Conservation (phyloP, 441 rosid genomes). For the Caryocar brasiliense region DNA sequence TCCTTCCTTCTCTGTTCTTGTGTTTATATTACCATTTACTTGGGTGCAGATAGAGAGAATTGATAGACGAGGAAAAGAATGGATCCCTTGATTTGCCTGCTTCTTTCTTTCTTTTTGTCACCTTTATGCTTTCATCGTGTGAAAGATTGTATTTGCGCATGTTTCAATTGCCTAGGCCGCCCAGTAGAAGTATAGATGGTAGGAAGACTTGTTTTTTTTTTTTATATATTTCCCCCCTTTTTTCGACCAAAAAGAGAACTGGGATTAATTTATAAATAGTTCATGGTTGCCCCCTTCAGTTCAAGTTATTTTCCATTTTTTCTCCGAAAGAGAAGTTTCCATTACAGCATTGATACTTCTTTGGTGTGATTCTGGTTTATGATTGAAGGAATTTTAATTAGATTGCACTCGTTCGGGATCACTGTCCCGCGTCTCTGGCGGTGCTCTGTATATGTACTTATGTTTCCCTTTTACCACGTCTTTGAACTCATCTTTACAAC, state of each 20-base stretch:
- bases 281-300: slow-evolving; percentile 20
- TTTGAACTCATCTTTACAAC: no score
- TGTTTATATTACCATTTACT: not conserved
- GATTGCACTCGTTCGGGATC: not conserved
- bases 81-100: slow-evolving; percentile 11
- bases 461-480: no score
- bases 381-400: slow-evolving; percentile 10
- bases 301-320: slow-evolving; percentile 9
- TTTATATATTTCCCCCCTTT: not conserved
- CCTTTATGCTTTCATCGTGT: slow-evolving; percentile 5
- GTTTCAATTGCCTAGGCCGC: slow-evolving; percentile 20
- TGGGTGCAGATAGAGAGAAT: slow-evolving; percentile 22
- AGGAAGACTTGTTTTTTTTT: slow-evolving; percentile 18
- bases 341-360: slow-evolving; percentile 8
- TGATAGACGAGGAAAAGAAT: slow-evolving; percentile 3
- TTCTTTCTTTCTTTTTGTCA: no score
- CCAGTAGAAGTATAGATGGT: slow-evolving; percentile 32
- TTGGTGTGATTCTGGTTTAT: slow-evolving; percentile 18
- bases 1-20: not conserved
- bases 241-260: slow-evolving; percentile 14
- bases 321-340: slow-evolving; percentile 1
- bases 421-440: no score
- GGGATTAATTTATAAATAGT: slow-evolving; percentile 27
- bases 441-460: no score
- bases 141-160: slow-evolving; percentile 6